Conservation (phyloP, 2,329 filamentous ascomycete genomes). For the Amesomyces nigricolor region DNA sequence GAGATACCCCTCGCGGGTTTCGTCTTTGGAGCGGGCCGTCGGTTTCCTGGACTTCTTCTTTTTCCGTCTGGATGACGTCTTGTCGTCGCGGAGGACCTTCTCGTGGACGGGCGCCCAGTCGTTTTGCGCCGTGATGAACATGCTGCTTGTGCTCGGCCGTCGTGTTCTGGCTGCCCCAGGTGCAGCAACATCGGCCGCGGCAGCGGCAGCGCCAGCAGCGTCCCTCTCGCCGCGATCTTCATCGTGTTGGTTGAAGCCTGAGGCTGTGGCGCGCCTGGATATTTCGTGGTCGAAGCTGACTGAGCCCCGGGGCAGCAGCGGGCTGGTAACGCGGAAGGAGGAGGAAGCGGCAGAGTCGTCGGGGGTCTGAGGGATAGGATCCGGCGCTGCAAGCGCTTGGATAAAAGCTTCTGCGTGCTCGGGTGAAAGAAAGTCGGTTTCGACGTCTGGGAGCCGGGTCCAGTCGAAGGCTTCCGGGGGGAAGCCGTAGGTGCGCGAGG, state of each 20-base stretch:
- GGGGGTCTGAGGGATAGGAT: constrained; percentile 59
- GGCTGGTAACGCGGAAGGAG: constrained; percentile 39
- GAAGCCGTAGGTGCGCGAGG: constrained; percentile 49
- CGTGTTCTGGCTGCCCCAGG: constrained; percentile 13
- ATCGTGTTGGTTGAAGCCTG: constrained; percentile 29
- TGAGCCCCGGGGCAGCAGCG: constrained; percentile 31
- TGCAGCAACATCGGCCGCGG: constrained; percentile 30
- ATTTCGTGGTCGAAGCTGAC: constrained; percentile 37
- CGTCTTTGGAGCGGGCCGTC: constrained; percentile 66
- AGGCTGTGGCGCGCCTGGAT: constrained; percentile 38
- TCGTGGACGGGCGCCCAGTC: constrained; percentile 91
- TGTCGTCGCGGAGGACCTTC: constrained; percentile 43
- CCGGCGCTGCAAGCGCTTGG: constrained; percentile 74
- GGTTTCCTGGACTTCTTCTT: neutral
- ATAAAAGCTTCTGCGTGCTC: constrained; percentile 74
- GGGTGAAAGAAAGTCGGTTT: constrained; percentile 68
- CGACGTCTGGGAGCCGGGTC: constrained; percentile 67
- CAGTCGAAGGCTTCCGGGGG: constrained; percentile 61
- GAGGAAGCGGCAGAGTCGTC: constrained; percentile 39
- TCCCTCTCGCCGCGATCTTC: constrained; percentile 27
- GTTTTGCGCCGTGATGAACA: constrained; percentile 83
- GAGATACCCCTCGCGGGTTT: constrained; percentile 88
- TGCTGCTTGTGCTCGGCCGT: constrained; percentile 19
- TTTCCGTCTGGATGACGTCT: neutral
- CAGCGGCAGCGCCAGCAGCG: neutral